Evolutionary conservation across 2,329 filamentous ascomycete genomes (phyloP).

Genomic region (Fusarium cyanostomum): DNA sequence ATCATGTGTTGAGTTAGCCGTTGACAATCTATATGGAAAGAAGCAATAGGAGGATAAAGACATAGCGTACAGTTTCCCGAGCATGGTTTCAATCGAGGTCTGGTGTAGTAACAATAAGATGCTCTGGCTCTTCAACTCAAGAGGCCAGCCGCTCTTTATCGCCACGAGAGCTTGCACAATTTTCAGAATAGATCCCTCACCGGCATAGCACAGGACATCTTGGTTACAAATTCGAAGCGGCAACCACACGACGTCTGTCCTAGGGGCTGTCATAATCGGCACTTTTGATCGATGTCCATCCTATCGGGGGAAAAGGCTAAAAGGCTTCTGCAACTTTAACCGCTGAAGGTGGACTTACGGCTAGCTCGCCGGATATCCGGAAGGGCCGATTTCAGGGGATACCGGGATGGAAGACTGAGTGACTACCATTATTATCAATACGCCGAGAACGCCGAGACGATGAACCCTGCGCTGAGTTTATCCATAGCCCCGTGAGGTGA

Average conservation of each 20-base stretch:
- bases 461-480: not conserved
- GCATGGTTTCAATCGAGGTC: conserved; percentile 8
- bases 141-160: conserved; percentile 3
- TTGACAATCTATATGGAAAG: not conserved
- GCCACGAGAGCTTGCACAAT: not conserved
- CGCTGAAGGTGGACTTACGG: conserved; percentile 8
- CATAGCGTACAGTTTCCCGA: conserved; percentile 17
- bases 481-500: not conserved
- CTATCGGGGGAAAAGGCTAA: conserved; percentile 29
- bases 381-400: conserved; percentile 4
- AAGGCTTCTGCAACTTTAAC: conserved; percentile 16
- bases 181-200: conserved; percentile 3
- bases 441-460: conserved; percentile 18
- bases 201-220: not conserved
- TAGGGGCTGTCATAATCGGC: not conserved
- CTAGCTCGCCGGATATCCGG: conserved; percentile 3
- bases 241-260: not conserved
- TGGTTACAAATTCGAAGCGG: not conserved
- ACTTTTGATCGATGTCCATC: not conserved
- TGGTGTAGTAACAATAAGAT: not conserved
- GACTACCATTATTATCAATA: not conserved
- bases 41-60: not conserved
- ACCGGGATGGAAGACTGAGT: not conserved
- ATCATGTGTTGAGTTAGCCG: not conserved
- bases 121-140: not conserved